These are phyloP conservation scores for Sonneratia alba DNA, from an alignment of 345 rosid species.

Conservation along the genomic window DNA sequence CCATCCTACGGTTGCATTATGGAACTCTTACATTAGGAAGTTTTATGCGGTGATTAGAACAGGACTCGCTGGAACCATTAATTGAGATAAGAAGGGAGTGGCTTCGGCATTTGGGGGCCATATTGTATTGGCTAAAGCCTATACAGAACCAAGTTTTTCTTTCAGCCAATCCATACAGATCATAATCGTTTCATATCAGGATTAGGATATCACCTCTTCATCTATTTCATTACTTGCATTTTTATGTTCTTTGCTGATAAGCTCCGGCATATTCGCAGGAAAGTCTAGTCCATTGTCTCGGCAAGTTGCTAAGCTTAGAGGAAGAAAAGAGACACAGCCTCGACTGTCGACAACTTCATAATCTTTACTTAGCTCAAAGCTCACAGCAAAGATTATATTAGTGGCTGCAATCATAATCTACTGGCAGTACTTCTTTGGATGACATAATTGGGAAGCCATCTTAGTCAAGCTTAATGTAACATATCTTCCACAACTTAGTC, in stretches of 20 bases:
- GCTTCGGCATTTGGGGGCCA: background rate
- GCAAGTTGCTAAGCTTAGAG: conserved; percentile 52
- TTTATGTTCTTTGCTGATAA: too few species aligned
- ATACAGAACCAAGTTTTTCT: too few species aligned
- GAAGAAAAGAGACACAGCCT: conserved; percentile 27
- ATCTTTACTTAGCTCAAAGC: conserved; percentile 31
- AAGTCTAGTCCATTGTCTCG: conserved; percentile 24
- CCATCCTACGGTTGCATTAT: too few species aligned
- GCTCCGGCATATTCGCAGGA: conserved; percentile 23
- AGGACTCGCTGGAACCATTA: background rate
- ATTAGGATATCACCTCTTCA: too few species aligned
- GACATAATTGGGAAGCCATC: conserved; percentile 1
- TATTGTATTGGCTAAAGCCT: too few species aligned
- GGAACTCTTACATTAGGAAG: background rate
- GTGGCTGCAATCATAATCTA: conserved; percentile 50
- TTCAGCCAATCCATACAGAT: too few species aligned
- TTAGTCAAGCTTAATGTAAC: background rate
- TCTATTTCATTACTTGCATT: too few species aligned
- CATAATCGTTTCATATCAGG: background rate
- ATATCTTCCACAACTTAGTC: background rate
- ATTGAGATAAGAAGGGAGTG: background rate
- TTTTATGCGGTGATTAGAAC: background rate
- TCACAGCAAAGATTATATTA: conserved; percentile 39
- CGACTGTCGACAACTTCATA: conserved; percentile 11
- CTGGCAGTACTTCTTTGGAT: conserved; percentile 49